These are phyloP conservation scores for Guillardia theta DNA, from an alignment of 78 protist genomes.

Conservation along the genomic window DNA sequence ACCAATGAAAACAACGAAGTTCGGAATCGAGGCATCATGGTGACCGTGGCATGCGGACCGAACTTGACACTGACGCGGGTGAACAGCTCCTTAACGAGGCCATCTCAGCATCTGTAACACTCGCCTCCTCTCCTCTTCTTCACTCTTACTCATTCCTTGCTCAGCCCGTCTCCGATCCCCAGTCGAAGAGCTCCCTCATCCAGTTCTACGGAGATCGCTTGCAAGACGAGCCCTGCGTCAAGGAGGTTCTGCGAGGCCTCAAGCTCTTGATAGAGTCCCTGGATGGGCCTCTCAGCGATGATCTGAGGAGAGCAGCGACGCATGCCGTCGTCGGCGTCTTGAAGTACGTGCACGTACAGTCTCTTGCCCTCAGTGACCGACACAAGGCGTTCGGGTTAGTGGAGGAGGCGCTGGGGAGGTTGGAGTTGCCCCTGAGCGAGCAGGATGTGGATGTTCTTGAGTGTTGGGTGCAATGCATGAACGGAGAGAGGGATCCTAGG, in stretches of 20 bases:
- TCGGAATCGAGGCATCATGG: no score
- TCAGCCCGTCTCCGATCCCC: no score
- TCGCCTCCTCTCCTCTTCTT: no score
- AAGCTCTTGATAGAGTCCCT: background rate
- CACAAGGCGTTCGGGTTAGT: background rate
- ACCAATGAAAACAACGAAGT: no score
- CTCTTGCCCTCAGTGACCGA: background rate
- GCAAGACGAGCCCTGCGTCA: background rate
- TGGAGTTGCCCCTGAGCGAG: background rate
- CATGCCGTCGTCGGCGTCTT: background rate
- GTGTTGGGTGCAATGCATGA: conserved; percentile 68
- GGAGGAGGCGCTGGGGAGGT: background rate
- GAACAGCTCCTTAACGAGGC: no score
- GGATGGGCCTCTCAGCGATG: background rate
- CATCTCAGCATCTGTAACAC: no score
- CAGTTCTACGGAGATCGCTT: background rate
- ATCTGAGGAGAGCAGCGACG: background rate
- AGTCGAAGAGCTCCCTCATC: no score
- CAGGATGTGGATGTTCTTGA: background rate
- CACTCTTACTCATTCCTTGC: no score
- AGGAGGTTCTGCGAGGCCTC: background rate
- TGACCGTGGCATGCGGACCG: no score
- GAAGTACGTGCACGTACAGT: background rate
- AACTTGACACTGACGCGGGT: no score
- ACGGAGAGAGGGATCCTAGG: conserved; percentile 95